Conservation (phyloP, 495 filamentous ascomycete species). For the Neurospora africana region DNA sequence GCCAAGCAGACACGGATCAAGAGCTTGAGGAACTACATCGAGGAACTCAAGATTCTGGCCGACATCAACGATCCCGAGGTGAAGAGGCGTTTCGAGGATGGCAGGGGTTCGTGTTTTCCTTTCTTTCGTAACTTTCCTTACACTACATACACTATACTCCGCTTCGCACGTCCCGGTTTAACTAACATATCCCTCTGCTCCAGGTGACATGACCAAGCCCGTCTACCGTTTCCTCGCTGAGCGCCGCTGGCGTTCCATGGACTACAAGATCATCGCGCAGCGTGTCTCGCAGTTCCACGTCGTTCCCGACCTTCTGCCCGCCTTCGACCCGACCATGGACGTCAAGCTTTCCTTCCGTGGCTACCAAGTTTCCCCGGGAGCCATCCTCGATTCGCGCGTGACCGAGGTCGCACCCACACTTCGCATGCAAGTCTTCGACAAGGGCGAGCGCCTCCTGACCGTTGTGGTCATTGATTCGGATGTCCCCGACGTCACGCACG, state of each 20-base stretch:
- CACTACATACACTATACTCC: neutral
- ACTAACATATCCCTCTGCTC: neutral
- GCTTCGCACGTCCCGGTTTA: neutral
- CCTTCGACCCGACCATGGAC: slow-evolving; percentile 67
- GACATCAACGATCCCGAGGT: slow-evolving; percentile 94
- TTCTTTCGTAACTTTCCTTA: neutral
- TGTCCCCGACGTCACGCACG: slow-evolving; percentile 68
- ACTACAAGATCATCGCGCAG: slow-evolving; percentile 72
- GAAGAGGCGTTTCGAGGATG: slow-evolving; percentile 92
- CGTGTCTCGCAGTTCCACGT: slow-evolving; percentile 81
- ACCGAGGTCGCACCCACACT: slow-evolving; percentile 64
- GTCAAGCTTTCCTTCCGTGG: slow-evolving; percentile 69
- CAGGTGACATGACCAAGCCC: slow-evolving; percentile 91
- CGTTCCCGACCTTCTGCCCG: slow-evolving; percentile 84
- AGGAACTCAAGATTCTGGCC: slow-evolving; percentile 74
- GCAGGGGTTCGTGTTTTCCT: slow-evolving; percentile 51
- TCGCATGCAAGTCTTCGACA: slow-evolving; percentile 73
- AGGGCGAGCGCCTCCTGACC: slow-evolving; percentile 68
- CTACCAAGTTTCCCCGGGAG: slow-evolving; percentile 58
- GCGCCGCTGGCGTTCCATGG: slow-evolving; percentile 62
- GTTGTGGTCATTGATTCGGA: slow-evolving; percentile 83
- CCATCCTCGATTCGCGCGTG: slow-evolving; percentile 58
- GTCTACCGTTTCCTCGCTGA: slow-evolving; percentile 90
- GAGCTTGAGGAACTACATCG: slow-evolving; percentile 64
- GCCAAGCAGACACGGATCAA: slow-evolving; percentile 53